A percentile compares a stretch with the other conserved stretches of the same genome.
These are phyloP conservation scores for Kentomonas sorsogonicus DNA, from an alignment of 208 protist genomes.

Conservation along the genomic window DNA sequence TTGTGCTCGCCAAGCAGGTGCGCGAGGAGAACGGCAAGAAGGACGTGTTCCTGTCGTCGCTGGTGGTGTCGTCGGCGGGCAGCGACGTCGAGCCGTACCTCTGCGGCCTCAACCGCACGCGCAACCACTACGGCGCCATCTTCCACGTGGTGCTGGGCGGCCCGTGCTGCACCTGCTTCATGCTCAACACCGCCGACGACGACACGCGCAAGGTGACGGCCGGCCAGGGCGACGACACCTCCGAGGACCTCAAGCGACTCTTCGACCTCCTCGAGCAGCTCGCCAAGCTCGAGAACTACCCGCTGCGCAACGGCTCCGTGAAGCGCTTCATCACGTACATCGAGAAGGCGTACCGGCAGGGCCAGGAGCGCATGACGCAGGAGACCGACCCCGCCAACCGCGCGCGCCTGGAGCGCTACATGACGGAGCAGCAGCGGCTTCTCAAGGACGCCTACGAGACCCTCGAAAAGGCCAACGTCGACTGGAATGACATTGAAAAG, in stretches of 20 bases:
- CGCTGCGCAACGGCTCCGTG: conserved; percentile 69
- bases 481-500: conserved; percentile 14
- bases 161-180: conserved; percentile 62
- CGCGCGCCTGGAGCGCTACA: conserved; percentile 41
- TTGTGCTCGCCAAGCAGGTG: conserved; percentile 51
- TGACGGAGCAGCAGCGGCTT: conserved; percentile 54
- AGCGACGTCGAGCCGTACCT: conserved; percentile 50
- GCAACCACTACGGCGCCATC: conserved; percentile 48
- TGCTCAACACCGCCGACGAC: conserved; percentile 60
- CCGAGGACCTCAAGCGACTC: conserved; percentile 21
- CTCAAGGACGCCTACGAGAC: conserved; percentile 40
- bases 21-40: conserved; percentile 42
- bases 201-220: conserved; percentile 19
- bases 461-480: conserved; percentile 39
- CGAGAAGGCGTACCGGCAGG: conserved; percentile 38
- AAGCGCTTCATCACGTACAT: conserved; percentile 71
- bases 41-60: conserved; percentile 69
- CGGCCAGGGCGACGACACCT: conserved; percentile 1
- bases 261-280: conserved; percentile 45
- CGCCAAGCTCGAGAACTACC: conserved; percentile 50
- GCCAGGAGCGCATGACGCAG: conserved; percentile 26
- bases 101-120: conserved; percentile 28
- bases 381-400: conserved; percentile 36
- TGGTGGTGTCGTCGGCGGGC: conserved; percentile 50
- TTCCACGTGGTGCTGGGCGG: conserved; percentile 72